Conservation (phyloP, 1,284 basidiomycete species). For the Sparassis latifolia region DNA sequence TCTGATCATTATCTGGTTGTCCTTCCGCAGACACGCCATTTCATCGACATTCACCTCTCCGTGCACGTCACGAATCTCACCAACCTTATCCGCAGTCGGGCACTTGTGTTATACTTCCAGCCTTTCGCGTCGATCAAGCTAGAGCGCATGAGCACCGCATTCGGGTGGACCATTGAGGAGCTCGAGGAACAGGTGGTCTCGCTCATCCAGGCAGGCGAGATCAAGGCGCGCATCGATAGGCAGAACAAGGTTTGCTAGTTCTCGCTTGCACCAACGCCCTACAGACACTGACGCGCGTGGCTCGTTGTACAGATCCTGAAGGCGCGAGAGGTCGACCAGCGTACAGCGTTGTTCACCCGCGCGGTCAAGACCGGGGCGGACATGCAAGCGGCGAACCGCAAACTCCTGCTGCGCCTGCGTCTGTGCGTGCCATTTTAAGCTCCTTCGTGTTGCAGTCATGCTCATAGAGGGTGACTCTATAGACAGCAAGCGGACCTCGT, state of each 20-base stretch:
- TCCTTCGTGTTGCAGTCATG: background rate
- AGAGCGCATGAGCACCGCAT: slow-evolving; percentile 72
- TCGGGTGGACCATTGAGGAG: slow-evolving; percentile 71
- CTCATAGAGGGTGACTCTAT: slow-evolving; percentile 7
- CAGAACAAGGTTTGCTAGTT: slow-evolving; percentile 56
- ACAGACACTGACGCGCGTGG: background rate
- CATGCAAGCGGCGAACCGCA: slow-evolving; percentile 66
- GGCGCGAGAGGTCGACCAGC: slow-evolving; percentile 67
- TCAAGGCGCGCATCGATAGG: slow-evolving; percentile 76
- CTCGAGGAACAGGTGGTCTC: slow-evolving; percentile 65
- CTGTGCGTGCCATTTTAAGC: slow-evolving; percentile 40
- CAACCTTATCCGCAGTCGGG: slow-evolving; percentile 60
- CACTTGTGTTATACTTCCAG: slow-evolving; percentile 79
- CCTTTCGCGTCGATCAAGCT: slow-evolving; percentile 80
- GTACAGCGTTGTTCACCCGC: slow-evolving; percentile 65
- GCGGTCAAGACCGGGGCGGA: slow-evolving; percentile 67
- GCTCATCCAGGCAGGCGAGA: slow-evolving; percentile 69
- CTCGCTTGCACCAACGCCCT: background rate
- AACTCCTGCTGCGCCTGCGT: slow-evolving; percentile 70
- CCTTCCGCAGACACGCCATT: slow-evolving; percentile 57
- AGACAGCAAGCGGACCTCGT: slow-evolving; percentile 68
- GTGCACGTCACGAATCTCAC: slow-evolving; percentile 56
- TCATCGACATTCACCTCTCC: slow-evolving; percentile 69
- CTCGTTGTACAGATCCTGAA: slow-evolving; percentile 49
- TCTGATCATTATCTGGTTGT: background rate